Percentiles rank a stretch among this genome's conserved stretches.
These are phyloP conservation scores for Globisporangium middletonii DNA, from an alignment of 352 stramenopile species.

Conservation along the genomic window DNA sequence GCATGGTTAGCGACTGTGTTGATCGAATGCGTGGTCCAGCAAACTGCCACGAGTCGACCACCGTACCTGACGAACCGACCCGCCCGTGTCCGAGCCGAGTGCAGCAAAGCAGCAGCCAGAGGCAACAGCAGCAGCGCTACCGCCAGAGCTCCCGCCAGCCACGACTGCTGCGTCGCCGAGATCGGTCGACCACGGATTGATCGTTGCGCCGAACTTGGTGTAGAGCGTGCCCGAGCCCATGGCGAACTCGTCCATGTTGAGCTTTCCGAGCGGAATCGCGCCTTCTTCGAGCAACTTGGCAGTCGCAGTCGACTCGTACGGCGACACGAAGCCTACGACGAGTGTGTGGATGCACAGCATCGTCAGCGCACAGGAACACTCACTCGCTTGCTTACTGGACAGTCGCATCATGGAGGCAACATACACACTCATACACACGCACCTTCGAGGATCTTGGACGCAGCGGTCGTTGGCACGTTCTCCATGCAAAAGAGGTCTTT, in stretches of 20 bases:
- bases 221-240: conserved; percentile 96
- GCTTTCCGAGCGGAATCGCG: conserved; percentile 92
- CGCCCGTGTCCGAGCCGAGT: conserved; percentile 96
- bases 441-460: conserved; percentile 86
- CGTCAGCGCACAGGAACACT: not conserved
- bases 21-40: not conserved
- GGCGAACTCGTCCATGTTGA: conserved; percentile 99
- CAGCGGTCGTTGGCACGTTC: conserved; percentile 80
- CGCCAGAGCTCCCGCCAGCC: conserved; percentile 92
- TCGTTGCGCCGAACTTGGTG: conserved; percentile 76
- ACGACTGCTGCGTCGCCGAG: conserved; percentile 51
- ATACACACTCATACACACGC: not conserved
- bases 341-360: not conserved
- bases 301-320: conserved; percentile 87
- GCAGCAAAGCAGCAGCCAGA: conserved; percentile 89
- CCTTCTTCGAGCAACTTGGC: conserved; percentile 83
- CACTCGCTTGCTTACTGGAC: not conserved
- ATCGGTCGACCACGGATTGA: conserved; percentile 85
- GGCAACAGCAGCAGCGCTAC: conserved; percentile 91
- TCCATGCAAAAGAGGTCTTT: conserved; percentile 96
- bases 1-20: not conserved
- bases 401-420: not conserved
- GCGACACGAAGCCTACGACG: conserved; percentile 70
- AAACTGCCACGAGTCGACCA: too few relatives aligned
- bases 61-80: conserved; percentile 91